Base-by-base conservation (phyloP, 1,284 basidiomycete genomes). In the Apiotrichum mycotoxinovorans region DNA sequence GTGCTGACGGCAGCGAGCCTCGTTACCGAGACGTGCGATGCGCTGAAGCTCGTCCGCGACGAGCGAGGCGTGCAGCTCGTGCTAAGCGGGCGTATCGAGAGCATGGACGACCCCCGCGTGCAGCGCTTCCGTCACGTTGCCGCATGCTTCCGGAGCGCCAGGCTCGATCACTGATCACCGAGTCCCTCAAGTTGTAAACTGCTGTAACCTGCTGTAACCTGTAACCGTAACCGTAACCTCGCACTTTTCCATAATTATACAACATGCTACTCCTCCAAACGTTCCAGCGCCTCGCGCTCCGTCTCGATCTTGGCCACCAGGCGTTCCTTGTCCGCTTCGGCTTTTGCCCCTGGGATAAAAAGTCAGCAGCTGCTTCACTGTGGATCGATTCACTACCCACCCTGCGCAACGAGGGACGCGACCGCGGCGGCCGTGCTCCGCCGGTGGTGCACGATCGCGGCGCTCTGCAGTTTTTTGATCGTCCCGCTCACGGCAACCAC, bases 401-500 rank as follows among this genome's bases (percentile, higher is more conserved):
- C 56, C 42, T 59, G 46, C 33, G 47, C 54, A 11, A 61, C 50
- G 27, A 66, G 40, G 2, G 52, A 57, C 22, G 64, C 64, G 4
- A 65, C 55, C 64, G 56, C 57, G 64, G 52, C 56, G 23, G 51
- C 47, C 1, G 68, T 66, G 17, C 72, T 60, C 14, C 58, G 51
- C 2, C 74, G 64, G 58, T 76, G 72, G 58, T 75, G 70, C 18
- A 61, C 65, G 40, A 73, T 70, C 4, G 70, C 73, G 0, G 63
- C 54, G 27, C 69, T 66, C 56, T 73, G 69, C n/a, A 71, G 57
- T 53, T 75, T 76, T 55, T 69, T 69, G 58, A 76, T 71, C 3
- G 74, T 76, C 1, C 74, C 74, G 47, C 69, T 70, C 14, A 76
- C 66, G 11, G 65, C 72, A 0, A 76, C 38, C 18, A 76, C 72